Evolutionary conservation across 495 filamentous ascomycete genomes (phyloP).

Genomic region (Xylaria flabelliformis): DNA sequence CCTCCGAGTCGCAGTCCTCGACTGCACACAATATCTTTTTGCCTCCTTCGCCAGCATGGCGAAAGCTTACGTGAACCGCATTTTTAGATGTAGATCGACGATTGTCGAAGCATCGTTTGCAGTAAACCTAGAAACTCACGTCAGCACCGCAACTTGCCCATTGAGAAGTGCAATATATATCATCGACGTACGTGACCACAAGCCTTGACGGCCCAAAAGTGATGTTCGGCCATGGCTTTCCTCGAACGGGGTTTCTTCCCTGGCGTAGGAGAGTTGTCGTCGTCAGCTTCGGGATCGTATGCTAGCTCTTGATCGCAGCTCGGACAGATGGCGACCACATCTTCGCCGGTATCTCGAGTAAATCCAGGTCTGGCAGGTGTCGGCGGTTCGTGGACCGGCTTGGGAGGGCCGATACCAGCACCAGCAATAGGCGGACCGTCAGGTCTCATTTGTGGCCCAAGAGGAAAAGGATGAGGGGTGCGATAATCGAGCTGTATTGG

Average conservation of each 20-base stretch:
- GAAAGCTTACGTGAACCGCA: constrained; percentile 34
- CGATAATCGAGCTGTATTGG: constrained; percentile 34
- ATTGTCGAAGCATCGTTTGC: constrained; percentile 52
- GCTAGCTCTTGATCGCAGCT: constrained; percentile 54
- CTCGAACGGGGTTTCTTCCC: constrained; percentile 46
- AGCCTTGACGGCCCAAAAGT: constrained; percentile 57
- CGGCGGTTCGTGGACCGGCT: constrained; percentile 45
- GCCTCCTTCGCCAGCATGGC: constrained; percentile 25
- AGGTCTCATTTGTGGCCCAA: background rate
- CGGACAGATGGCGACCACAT: constrained; percentile 51
- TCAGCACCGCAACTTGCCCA: constrained; percentile 10
- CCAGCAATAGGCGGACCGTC: background rate
- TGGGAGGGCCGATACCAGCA: constrained; percentile 29
- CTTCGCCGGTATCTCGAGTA: constrained; percentile 49
- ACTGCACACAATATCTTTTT: constrained; percentile 50
- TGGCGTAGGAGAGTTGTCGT: constrained; percentile 33
- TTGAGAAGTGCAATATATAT: background rate
- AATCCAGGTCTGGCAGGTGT: constrained; percentile 47
- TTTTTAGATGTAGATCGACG: constrained; percentile 36
- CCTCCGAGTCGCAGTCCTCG: constrained; percentile 50
- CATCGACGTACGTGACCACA: constrained; percentile 54
- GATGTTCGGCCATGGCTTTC: constrained; percentile 54
- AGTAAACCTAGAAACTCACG: constrained; percentile 49
- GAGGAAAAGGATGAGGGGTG: constrained; percentile 29
- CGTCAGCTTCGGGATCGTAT: constrained; percentile 48